Evolutionary conservation across 2,329 filamentous ascomycete species (phyloP).

Genomic region (Colletotrichum camelliae): DNA sequence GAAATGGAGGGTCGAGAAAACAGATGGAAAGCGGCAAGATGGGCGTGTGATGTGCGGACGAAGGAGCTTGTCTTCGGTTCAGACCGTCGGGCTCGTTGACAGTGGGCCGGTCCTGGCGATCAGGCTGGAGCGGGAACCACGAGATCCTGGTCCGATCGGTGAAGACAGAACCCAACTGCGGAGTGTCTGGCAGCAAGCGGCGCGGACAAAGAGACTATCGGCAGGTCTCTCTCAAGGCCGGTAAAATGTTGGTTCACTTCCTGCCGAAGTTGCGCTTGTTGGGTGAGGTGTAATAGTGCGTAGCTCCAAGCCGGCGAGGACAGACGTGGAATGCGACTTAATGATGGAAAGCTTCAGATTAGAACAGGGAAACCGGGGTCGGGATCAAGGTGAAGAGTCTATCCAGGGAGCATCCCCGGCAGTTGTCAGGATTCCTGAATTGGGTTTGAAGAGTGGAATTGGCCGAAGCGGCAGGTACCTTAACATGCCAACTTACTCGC

Average conservation of each 20-base stretch:
- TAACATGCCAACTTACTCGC: background rate
- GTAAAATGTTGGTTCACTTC: background rate
- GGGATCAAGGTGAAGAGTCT: background rate
- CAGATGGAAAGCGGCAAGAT: background rate
- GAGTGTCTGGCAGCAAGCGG: constrained; percentile 4
- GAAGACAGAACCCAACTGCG: constrained; percentile 7
- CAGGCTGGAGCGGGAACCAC: constrained; percentile 5
- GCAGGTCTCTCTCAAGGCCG: background rate
- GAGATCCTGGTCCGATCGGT: constrained; percentile 1
- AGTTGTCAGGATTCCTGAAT: background rate
- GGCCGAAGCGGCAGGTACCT: background rate
- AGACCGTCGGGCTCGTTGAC: background rate
- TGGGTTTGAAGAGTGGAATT: background rate
- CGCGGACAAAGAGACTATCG: background rate
- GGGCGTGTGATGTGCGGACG: background rate
- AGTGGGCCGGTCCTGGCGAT: constrained; percentile 12
- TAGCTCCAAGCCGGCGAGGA: background rate
- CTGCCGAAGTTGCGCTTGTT: background rate
- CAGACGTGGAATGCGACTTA: background rate
- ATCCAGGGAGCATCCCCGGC: background rate
- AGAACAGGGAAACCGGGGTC: background rate
- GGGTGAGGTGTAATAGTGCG: background rate
- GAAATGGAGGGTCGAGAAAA: background rate
- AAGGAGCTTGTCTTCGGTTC: background rate
- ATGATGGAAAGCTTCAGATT: constrained; percentile 4